Conservation (phyloP, 2,329 filamentous ascomycete species). For the Hypoxylon sp. region DNA sequence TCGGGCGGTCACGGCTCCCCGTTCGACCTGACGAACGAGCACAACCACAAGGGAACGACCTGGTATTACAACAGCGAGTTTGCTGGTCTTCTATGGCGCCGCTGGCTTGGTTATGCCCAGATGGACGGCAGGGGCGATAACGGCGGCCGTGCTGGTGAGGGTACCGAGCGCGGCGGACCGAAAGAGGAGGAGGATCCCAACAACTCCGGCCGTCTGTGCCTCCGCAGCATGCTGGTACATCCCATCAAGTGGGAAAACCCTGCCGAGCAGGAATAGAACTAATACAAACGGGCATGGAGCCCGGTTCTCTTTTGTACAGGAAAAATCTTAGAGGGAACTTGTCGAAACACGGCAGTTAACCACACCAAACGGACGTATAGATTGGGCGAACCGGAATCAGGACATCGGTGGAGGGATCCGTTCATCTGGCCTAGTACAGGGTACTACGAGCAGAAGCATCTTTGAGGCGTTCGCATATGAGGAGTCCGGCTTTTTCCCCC, state of each 20-base stretch:
- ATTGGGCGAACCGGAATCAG: constrained; percentile 29
- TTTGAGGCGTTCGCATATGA: constrained; percentile 38
- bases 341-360: constrained; percentile 19
- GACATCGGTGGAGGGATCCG: constrained; percentile 23
- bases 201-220: constrained; percentile 73
- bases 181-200: constrained; percentile 55
- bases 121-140: constrained; percentile 58
- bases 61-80: constrained; percentile 89
- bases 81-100: constrained; percentile 76
- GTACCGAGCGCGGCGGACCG: constrained; percentile 59
- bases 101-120: constrained; percentile 74
- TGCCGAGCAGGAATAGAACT: constrained; percentile 48
- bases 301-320: constrained; percentile 32
- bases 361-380: constrained; percentile 30
- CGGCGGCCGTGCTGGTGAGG: constrained; percentile 58
- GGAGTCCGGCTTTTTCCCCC: constrained; percentile 33
- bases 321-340: constrained; percentile 22
- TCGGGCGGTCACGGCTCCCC: constrained; percentile 71
- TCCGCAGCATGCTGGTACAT: constrained; percentile 82
- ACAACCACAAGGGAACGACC: constrained; percentile 81
- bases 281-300: constrained; percentile 22
- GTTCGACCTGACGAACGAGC: constrained; percentile 75
- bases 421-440: constrained; percentile 35
- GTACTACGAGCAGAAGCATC: constrained; percentile 32
- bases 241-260: constrained; percentile 75